Base-by-base conservation (phyloP, 768 basidiomycete genomes). In the Auriscalpium vulgare region DNA sequence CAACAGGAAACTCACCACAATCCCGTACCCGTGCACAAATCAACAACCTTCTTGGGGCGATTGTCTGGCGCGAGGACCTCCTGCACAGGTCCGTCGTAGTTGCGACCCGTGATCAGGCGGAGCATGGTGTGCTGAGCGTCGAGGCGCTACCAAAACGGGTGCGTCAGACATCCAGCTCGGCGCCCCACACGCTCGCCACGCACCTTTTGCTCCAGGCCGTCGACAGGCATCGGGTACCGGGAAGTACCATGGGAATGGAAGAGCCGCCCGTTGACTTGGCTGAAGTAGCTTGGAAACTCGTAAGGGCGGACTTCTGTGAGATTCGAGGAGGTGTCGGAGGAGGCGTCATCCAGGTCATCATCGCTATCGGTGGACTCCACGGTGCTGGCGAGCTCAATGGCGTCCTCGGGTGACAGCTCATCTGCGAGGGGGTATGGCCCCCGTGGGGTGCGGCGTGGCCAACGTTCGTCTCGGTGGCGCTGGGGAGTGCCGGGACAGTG, bases 21-120 rank as follows among this genome's bases (percentile, higher is more conserved):
- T 6, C 89, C 89, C 16, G 78, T 85, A 16, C 89, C 89, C 8
- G 84, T 87, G 59, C 89, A 84, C n/a, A 90, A 63, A 68, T 92
- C 89, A 49, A 92, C 74, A 46, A 76, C 85, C 57, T 76, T 75
- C 67, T 72, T 79, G 50, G 71, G 74, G 55, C 74, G 74, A 67
- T 71, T 6, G 29, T 64, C 40, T 4, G 40, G 62, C 45, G 71
- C 72, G 49, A 91, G 72, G 35, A 79, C 69, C 56, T 82, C 73
- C 36, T 63, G 60, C 23, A 89, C 80, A 40, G 87, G 86, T 6
- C 81, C 83, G 51, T 83, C 70, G 64, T 78, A 84, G 66, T 82
- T 75, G 43, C 67, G 72, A n/a, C 81, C 79, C 61, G 86, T 66
- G 44, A 87, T 62, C 58, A 68, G 71, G 56, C 70, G 71, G 51